Base-by-base conservation (phyloP, 129 eudicot genomes). In the Apium graveolens region DNA sequence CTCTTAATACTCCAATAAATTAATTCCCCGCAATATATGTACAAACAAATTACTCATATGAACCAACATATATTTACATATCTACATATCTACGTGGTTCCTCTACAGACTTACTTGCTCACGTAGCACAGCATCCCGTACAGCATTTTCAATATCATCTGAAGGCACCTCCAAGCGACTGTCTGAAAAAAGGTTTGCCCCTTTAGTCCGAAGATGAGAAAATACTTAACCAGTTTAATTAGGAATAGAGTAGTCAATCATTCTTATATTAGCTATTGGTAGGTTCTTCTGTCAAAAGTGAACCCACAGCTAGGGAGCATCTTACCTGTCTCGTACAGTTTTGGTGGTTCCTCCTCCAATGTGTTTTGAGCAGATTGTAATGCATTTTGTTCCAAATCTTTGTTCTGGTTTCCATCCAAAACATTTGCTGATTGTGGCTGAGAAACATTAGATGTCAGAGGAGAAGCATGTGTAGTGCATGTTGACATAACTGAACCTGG, bases 71-170 rank as follows among this genome's bases (percentile, higher is more conserved):
- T 14, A 27, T 55, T n/a, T 42, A 38, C 21, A 60, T 5, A 60
- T 10, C 45, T 11, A 18, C 43, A 11, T 5, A 60, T 10, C 45
- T 11, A 18, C 43, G 16, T 27, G 69, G 37, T 80, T 18, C 26
- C 27, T 66, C 73, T 38, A 48, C 5, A 20, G 4, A 79, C 82
- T 70, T 88, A 94, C 98, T 83, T 94, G 98, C 79, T 95, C 98
- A 42, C 83, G 98, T 80, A 95, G 79, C 85, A 95, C 92, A 70
- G 97, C 97, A 79, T 85, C 85, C 83, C 85, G 97, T 46, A 89
- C 98, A 77, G 91, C 93, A 74, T 85, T 76, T 74, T 95, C 98
- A 76, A 95, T 86, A 75, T 94, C 97, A 88, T 49, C 73, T 10
- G 78, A 62, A 55, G 82, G 85, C 86, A 66, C 53, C 80, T 44